Base-by-base conservation (phyloP, 2,329 filamentous ascomycete species). In the Cercospora berteroae region DNA sequence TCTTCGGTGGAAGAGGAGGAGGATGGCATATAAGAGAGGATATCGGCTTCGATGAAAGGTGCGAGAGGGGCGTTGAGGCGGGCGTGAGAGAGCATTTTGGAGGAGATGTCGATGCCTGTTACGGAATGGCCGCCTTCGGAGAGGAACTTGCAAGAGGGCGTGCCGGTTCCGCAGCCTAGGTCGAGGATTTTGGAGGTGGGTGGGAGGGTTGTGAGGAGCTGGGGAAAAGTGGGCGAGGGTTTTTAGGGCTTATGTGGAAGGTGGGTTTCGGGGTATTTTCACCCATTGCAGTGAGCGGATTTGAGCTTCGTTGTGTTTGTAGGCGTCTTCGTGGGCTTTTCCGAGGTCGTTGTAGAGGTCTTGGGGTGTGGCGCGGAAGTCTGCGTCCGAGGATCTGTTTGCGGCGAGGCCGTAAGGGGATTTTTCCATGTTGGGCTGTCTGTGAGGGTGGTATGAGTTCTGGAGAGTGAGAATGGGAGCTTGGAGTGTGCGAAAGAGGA, bases 121-220 rank as follows among this genome's bases (percentile, higher is more conserved):
- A 78, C 75, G 2, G 73, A 55, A 25, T 74, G 63, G n/a, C 73
- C 74, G 9, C 72, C 72, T 8, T 73, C 60, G n/a, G 73, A 65
- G 10, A 78, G 69, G 65, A 74, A 74, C 23, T 71, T 44, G 4
- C 76, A 69, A 20, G 76, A 73, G 5, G 76, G 75, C 10, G 71
- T 64, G n/a, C 76, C 77, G 8, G 76, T 78, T 10, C 76, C 77
- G 67, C 76, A 78, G 27, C 77, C 77, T 3, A 78, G 70, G 48
- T 78, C 74, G 10, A 78, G 70, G 33, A 75, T 69, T 39, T 55
- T 39, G 29, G 67, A 55, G 5, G 58, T 60, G n/a, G 63, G 62
- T 29, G 60, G 50, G 10, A 73, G 67, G 2, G 69, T 31, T 4
- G 63, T 31, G 60, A 74, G 23, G 50, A 68, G 63, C 48, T 55